Base-by-base conservation (phyloP, 192 early-diverging fungal species). In the Backusella liffmaniae region DNA sequence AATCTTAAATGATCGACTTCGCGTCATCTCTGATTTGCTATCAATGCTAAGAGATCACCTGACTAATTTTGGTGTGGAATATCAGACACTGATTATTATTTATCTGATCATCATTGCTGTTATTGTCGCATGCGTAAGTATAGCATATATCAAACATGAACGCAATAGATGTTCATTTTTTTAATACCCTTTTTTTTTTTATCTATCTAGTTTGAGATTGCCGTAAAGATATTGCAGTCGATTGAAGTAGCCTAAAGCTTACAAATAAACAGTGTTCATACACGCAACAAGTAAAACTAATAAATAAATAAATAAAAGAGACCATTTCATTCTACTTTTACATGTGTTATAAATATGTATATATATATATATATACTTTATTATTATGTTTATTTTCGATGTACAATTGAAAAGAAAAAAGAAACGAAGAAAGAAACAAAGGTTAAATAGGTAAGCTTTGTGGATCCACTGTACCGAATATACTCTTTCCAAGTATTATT, bases 1-100 rank as follows among this genome's bases (percentile, higher is more conserved):
- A 70, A 84, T 90, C 18, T 67, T 90, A 56, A 90, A 89, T 67
- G 87, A 90, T 69, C 80, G 89, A 51, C 82, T 86, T 39, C 70
- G 77, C 9, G 88, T 90, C 3, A 89, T 90, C 59, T 88, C 87
- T 13, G 89, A 90, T 75, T 56, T 90, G 42, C 44, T 90, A 56
- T 86, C 84, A 37, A 88, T 90, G 88, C 78, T 90, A n/a, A 86
- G 87, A 41, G 88, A 90, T 35, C 87, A 90, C 70, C 70, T 90
- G 36, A 85, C 81, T 13, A 83, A 83, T 16, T 87, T 85, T 73
- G 86, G 86, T 69, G 87, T 90, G 72, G 84, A 81, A 34, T 85
- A 86, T 69, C 86, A 86, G 35, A 90, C 89, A 3, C 83, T 88
- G 84, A 89, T 90, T 30, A 88, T 90, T 77, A 90, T 90, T 35